Conservation (phyloP, 1,139 yeast genomes). For the Waltiozyma sp. region DNA sequence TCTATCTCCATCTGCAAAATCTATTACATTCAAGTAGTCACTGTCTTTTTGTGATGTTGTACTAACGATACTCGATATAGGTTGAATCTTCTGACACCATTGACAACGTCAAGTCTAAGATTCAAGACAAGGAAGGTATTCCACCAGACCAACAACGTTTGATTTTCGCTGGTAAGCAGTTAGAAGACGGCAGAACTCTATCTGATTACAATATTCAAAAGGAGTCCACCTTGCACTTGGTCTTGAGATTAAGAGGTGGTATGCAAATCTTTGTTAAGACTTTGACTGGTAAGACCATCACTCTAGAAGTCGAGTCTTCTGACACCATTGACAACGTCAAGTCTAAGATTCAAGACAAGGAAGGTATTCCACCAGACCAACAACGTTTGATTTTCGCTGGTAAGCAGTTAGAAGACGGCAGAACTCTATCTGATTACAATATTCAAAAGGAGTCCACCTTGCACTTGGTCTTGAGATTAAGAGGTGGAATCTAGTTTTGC, state of each 20-base stretch:
- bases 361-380: slow-evolving; percentile 91
- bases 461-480: slow-evolving; percentile 78
- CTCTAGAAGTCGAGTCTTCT: slow-evolving; percentile 60
- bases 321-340: slow-evolving; percentile 73
- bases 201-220: slow-evolving; percentile 74
- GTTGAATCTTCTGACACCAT: slow-evolving; percentile 81
- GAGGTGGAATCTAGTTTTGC: slow-evolving; percentile 66
- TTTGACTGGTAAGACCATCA: slow-evolving; percentile 61
- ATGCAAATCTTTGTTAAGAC: slow-evolving; percentile 56
- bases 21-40: no score
- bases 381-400: slow-evolving; percentile 98
- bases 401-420: slow-evolving; percentile 94
- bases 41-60: neutral
- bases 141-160: slow-evolving; percentile 84
- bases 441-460: slow-evolving; percentile 86
- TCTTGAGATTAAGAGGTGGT: slow-evolving; percentile 74
- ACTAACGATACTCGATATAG: slow-evolving; percentile 31
- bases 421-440: slow-evolving; percentile 88
- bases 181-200: slow-evolving; percentile 75
- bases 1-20: no score
- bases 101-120: slow-evolving; percentile 75
- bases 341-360: slow-evolving; percentile 87
- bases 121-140: slow-evolving; percentile 80
- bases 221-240: slow-evolving; percentile 66
- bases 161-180: slow-evolving; percentile 80